Evolutionary conservation across 148 eudicot species (phyloP), one percentile per base, ranked within the genome.

Genomic region (Vaccinium vitisidaea): DNA sequence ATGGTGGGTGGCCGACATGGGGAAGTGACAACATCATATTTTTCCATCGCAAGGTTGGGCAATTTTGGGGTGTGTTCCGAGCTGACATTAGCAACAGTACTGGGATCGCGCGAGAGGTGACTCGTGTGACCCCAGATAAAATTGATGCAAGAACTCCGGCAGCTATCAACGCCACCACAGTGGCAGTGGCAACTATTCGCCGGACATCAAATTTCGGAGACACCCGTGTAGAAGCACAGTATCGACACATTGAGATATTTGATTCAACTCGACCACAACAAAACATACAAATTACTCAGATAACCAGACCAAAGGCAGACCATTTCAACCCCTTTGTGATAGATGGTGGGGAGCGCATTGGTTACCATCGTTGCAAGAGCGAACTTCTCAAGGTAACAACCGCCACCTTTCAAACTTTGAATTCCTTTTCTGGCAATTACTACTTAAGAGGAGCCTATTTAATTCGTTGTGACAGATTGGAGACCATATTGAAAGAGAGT

Each of bases 181-280:
- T 67, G 73, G 73, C 32, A 23, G 73, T 67, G 73, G 73, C 73
- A 25, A 67, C 73, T 67, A 56, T 56, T 56, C 61, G 61, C 15
- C 21, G 18, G 61, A 16, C 21, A 56, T 56, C 61, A 56, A 56
- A 56, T 0, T 56, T 56, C 59, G 12, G 0, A 5, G 61, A 56
- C 61, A 5, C 0, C 21, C 61, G 61, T 56, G 21, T 16, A 5
- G 61, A 0, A 56, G 61, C 61, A 5, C 61, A 56, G 61, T 56
- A 56, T 56, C 61, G 61, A 4, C 61, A 56, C 7, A 56, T 56
- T 56, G 61, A 56, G 61, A 56, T 56, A 56, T 56, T 56, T 56
- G 61, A 56, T 56, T 56, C 61, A 56, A 16, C 61, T 16, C 7
- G 15, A 56, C n/a, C n/a, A n/a, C n/a, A n/a, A n/a, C 59, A 13